Evolutionary conservation across 768 basidiomycete genomes (phyloP).

Genomic region (Leccinum subgranulosum): DNA sequence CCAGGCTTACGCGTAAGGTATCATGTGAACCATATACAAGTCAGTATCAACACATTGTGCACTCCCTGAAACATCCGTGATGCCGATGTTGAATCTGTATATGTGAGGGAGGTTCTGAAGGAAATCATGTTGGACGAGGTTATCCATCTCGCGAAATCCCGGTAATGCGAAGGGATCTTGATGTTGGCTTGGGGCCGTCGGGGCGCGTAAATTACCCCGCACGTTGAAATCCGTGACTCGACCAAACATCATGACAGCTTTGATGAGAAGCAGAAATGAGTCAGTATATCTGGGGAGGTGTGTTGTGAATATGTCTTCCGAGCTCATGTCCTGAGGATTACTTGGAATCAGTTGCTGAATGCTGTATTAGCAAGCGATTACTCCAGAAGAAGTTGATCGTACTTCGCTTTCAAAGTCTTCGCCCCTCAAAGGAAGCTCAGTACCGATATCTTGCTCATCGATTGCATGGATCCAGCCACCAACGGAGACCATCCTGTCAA

Average conservation of each 20-base stretch:
- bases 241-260: conserved; percentile 82
- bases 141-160: conserved; percentile 70
- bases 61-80: conserved; percentile 55
- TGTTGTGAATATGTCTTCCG: conserved; percentile 60
- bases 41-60: conserved; percentile 69
- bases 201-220: conserved; percentile 64
- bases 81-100: conserved; percentile 61
- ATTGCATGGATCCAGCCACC: conserved; percentile 87
- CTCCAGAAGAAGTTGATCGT: conserved; percentile 18
- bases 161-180: conserved; percentile 68
- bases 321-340: conserved; percentile 73
- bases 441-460: conserved; percentile 80
- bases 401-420: conserved; percentile 78
- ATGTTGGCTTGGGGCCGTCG: conserved; percentile 63
- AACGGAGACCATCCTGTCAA: conserved; percentile 77
- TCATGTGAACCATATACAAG: conserved; percentile 81
- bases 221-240: conserved; percentile 84
- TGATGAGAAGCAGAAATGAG: conserved; percentile 76
- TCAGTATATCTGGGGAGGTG: conserved; percentile 81
- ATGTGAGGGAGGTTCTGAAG: conserved; percentile 66
- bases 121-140: conserved; percentile 64
- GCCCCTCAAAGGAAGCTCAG: conserved; percentile 73
- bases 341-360: conserved; percentile 55
- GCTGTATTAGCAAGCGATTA: conserved; percentile 12
- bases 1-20: conserved; percentile 74